phyloP scores from a whole-genome alignment of 106 monocot species.

The Ottelia alismoides region DNA sequence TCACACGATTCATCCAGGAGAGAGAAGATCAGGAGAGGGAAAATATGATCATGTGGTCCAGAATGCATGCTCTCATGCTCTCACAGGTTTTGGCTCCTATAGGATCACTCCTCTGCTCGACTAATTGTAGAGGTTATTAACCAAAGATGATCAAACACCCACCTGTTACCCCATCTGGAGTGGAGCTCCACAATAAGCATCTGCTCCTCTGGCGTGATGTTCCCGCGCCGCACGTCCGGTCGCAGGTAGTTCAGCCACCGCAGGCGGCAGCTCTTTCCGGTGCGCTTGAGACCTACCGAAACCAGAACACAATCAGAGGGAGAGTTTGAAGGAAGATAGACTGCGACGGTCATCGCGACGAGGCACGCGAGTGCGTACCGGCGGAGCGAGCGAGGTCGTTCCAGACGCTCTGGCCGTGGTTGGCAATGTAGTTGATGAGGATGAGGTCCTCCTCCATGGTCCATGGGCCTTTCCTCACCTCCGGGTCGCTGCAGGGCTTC shows the following conservation, averaged over 20 bases:
- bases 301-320: background rate
- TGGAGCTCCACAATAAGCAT: slow-evolving; percentile 92
- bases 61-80: no score
- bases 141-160: background rate
- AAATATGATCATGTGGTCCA: no score
- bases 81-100: no score
- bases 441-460: slow-evolving; percentile 87
- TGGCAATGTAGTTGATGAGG: slow-evolving; percentile 67
- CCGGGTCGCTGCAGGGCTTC: slow-evolving; percentile 18
- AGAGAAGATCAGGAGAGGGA: no score
- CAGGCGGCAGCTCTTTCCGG: slow-evolving; percentile 91
- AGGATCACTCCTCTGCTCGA: no score
- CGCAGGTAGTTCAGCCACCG: slow-evolving; percentile 94
- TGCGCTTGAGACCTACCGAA: slow-evolving; percentile 24
- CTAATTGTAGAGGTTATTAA: no score
- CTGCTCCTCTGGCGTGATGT: slow-evolving; percentile 93
- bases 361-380: background rate
- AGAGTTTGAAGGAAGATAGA: no score
- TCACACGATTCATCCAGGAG: no score
- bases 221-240: slow-evolving; percentile 86
- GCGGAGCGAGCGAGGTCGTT: slow-evolving; percentile 75
- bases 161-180: slow-evolving; percentile 90
- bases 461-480: slow-evolving; percentile 90
- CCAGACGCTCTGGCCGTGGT: slow-evolving; percentile 87
- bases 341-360: background rate